Evolutionary conservation across 768 basidiomycete species (phyloP).

Genomic region (Pluteus cervinus): DNA sequence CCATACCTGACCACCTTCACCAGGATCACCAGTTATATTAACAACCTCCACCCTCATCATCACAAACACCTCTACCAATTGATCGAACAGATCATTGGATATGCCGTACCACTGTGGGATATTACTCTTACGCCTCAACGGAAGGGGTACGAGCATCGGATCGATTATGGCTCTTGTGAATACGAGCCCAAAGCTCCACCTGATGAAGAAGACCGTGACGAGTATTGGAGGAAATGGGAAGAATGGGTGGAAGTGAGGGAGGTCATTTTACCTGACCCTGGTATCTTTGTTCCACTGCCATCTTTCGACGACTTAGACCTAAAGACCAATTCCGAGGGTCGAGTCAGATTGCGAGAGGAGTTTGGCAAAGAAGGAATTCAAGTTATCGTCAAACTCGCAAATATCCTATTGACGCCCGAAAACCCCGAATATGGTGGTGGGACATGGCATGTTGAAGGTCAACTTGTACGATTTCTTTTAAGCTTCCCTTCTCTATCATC

Average conservation of each 20-base stretch:
- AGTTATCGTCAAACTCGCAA: constrained; percentile 25
- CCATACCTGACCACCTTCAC: no score
- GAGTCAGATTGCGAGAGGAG: constrained; percentile 7
- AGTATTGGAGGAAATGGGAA: constrained; percentile 7
- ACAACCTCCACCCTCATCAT: constrained; percentile 28
- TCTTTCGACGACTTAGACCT: no score
- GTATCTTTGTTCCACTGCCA: constrained; percentile 10
- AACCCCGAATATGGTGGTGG: constrained; percentile 29
- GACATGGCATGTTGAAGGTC: constrained; percentile 32
- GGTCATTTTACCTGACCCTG: constrained; percentile 12
- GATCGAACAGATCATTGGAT: constrained; percentile 19
- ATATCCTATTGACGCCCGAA: constrained; percentile 28
- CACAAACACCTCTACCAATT: constrained; percentile 16
- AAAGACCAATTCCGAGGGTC: constrained; percentile 1
- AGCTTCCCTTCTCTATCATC: not conserved
- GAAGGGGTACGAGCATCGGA: constrained; percentile 9
- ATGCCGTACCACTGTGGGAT: constrained; percentile 26
- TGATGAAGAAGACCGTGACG: constrained; percentile 7
- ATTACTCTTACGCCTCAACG: constrained; percentile 14
- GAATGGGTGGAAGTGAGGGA: not conserved
- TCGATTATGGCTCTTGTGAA: constrained; percentile 8
- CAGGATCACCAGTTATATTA: constrained; percentile 31
- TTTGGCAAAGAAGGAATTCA: constrained; percentile 14
- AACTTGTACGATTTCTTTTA: constrained; percentile 10
- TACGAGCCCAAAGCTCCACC: constrained; percentile 3